phyloP scores from a whole-genome alignment of 106 monocot species.

The Ottelia alismoides region DNA sequence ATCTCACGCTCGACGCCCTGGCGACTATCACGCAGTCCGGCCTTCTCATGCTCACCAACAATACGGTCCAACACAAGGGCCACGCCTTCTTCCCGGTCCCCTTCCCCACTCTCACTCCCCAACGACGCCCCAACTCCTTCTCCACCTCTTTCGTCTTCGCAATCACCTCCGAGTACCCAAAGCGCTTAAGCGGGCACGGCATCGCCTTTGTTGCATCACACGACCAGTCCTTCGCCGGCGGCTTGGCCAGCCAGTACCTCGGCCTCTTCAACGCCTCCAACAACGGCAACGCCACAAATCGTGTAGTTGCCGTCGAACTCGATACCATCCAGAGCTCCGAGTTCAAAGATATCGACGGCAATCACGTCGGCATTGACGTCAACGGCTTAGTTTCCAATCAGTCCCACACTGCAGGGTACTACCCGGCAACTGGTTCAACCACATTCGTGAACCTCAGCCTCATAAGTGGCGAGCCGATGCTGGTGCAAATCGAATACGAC shows the following conservation, averaged over 20 bases:
- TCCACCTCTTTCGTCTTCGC: conserved; percentile 22
- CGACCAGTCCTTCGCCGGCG: neutral
- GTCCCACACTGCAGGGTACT: neutral
- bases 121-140: conserved; percentile 10
- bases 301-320: conserved; percentile 25
- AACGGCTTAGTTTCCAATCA: conserved; percentile 3
- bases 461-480: neutral
- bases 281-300: conserved; percentile 7
- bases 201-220: conserved; percentile 16
- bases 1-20: conserved; percentile 12
- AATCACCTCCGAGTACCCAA: conserved; percentile 7
- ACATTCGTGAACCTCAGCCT: conserved; percentile 4
- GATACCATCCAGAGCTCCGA: conserved; percentile 19
- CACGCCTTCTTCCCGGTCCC: conserved; percentile 17
- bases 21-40: conserved; percentile 9
- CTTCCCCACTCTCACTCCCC: conserved; percentile 3
- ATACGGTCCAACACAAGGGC: neutral
- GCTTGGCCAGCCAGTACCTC: conserved; percentile 17
- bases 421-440: neutral
- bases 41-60: conserved; percentile 28
- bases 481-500: conserved; percentile 7
- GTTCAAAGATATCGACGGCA: conserved; percentile 4
- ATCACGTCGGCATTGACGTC: conserved; percentile 19
- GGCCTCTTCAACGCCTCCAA: conserved; percentile 21
- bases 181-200: conserved; percentile 15